phyloP scores from a whole-genome alignment of 2,329 filamentous ascomycete species.

The Exophiala phaeomuriformis region DNA sequence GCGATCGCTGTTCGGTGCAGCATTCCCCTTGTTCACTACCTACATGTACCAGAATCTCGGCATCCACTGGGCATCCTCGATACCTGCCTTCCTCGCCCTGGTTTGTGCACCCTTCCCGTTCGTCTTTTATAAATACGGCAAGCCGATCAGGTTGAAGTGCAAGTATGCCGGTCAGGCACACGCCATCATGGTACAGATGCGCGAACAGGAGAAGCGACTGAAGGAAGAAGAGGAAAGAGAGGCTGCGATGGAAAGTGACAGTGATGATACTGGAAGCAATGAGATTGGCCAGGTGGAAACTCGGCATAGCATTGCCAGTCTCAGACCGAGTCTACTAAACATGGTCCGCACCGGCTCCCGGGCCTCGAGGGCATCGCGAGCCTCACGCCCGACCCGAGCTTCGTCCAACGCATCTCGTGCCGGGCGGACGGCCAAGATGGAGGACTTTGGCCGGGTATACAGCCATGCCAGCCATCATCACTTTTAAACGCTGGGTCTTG shows the following conservation, averaged over 20 bases:
- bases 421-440: not conserved
- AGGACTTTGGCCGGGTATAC: constrained; percentile 16
- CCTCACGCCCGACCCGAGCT: not conserved
- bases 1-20: constrained; percentile 41
- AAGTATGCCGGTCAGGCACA: constrained; percentile 36
- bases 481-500: constrained; percentile 1
- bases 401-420: not conserved
- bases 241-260: not conserved
- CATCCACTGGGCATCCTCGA: constrained; percentile 43
- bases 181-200: constrained; percentile 28
- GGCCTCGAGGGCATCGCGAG: not conserved
- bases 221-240: constrained; percentile 1
- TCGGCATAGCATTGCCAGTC: not conserved
- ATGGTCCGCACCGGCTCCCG: constrained; percentile 6
- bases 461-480: constrained; percentile 16
- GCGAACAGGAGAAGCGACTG: not conserved
- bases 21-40: constrained; percentile 43
- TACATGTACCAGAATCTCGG: constrained; percentile 41
- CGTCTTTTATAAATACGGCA: constrained; percentile 40
- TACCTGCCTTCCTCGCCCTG: constrained; percentile 43
- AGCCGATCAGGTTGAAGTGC: constrained; percentile 36
- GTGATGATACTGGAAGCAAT: not conserved
- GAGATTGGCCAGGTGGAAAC: not conserved
- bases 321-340: not conserved
- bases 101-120: constrained; percentile 41